Base-by-base conservation (phyloP, 371 early-diverging fungal species). In the Neoconidiobolus thromboides region DNA sequence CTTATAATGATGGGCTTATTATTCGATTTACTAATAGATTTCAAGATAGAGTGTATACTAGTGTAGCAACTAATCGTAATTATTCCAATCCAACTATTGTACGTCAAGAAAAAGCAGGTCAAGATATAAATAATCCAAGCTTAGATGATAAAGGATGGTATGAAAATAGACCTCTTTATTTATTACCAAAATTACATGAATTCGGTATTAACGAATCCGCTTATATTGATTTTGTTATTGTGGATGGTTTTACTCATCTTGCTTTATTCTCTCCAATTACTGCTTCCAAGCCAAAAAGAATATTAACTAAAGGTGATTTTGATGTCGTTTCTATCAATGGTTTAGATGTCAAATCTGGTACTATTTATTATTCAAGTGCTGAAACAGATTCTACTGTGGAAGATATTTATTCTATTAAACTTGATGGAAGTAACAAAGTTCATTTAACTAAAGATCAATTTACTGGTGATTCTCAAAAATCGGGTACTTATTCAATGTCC, bases 221-320 rank as follows among this genome's bases (percentile, higher is more conserved):
- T 10, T 96, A 93, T 65, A 63, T 94, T 7, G 93, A 93, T 64
- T 69, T 90, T 7, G 77, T 78, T 40, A 85, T 89, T 60, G 73
- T 83, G 56, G 74, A 82, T 36, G 93, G 89, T 0, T 88, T 76
- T 68, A 70, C 77, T 60, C 97, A 96, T 65, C 60, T 96, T 50
- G 95, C 88, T 1, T 74, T 87, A 43, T 87, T 86, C 56, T 64
- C 71, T 6, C 69, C 78, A 7, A 56, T 74, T 0, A 64, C 66
- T 15, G 69, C 68, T 2, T 55, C 62, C 2, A 66, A 68, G 15
- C 85, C 87, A 0, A 66, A 72, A 10, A 43, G 51, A 15, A 89
- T 85, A 84, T 66, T 96, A 43, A 95, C 97, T 0, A 67, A 68
- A 4, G 96, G 95, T 3, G 69, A 77, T 59, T 93, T 81, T 78